Evolutionary conservation across 2,329 filamentous ascomycete species (phyloP), one percentile per base, ranked within the genome.

Genomic region (Fusarium transvaalense): DNA sequence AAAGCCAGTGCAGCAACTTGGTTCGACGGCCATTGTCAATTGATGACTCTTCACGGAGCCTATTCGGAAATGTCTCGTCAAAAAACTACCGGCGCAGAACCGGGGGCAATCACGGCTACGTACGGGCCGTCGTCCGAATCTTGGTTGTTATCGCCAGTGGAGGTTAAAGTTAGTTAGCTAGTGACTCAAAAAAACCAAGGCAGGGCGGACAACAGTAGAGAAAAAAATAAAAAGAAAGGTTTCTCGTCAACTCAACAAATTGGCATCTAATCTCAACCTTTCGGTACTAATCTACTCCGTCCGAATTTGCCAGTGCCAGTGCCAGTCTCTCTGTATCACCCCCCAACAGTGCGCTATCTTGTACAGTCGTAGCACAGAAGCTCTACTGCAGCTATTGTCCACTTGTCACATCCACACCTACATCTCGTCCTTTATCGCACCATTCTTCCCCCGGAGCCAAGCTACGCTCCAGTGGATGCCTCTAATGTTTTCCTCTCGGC

Each of bases 401-500:
- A 39, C 21, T 37, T n/a, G 50, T 63, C 58, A 63, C 59, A 62
- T 47, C 48, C 35, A 29, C n/a, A 45, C 41, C 15, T 29, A n/a
- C 37, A 52, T 25, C 31, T 35, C 23, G 17, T 32, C n/a, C 50
- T 63, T 56, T 62, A 62, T 62, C 59, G 57, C 58, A 54, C 46
- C 59, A 62, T 62, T 53, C 21, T 31, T 47, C 27, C 32, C 48
- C 37, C 35, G 31, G 52, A 35, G 25, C 41, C 39, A 35, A 25
- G 5, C n/a, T 29, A 32, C 38, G 21, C 19, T 46, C 35, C 35
- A 58, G 52, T 68, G 66, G 53, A 69, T 66, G 57, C 63, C 66
- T 38, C 66, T 61, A 61, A 74, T 74, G 71, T 65, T 74, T 63
- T 57, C 70, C 55, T 72, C 69, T 63, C 69, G 71, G 50, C 47